Conservation (phyloP, 306 rosid genomes). For the Myrica gale region DNA sequence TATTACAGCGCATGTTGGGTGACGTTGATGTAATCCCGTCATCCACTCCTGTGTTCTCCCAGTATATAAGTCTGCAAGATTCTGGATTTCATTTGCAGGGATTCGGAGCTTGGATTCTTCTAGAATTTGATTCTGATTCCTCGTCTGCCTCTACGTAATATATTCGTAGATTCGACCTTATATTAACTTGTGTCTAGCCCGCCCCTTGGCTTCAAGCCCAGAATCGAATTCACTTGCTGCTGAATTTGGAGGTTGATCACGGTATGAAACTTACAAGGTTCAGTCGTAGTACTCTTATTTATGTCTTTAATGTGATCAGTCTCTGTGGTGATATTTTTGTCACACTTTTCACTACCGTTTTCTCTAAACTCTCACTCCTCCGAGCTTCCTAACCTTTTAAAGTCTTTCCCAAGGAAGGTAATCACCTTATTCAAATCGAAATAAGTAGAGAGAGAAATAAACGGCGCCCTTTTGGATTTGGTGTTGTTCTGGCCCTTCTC, state of each 20-base stretch:
- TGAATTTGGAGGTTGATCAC: neutral
- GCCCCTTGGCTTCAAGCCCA: neutral
- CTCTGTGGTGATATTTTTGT: too few species aligned
- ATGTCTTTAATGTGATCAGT: too few species aligned
- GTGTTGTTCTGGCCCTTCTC: neutral
- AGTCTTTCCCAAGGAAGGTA: neutral
- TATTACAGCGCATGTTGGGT: neutral
- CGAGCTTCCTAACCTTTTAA: neutral
- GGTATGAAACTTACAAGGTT: too few species aligned
- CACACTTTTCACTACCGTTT: too few species aligned
- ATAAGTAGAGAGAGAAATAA: neutral
- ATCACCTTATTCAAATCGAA: neutral
- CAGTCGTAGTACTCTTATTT: neutral
- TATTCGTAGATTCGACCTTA: neutral
- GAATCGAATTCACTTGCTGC: slow-evolving; percentile 1
- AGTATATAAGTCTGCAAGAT: neutral
- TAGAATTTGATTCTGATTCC: slow-evolving; percentile 54
- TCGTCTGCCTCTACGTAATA: neutral
- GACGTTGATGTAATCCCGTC: slow-evolving; percentile 2
- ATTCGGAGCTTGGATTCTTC: slow-evolving; percentile 37
- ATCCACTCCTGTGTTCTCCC: neutral
- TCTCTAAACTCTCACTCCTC: neutral
- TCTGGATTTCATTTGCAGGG: slow-evolving; percentile 4
- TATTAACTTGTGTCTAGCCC: neutral
- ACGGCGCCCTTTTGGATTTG: neutral